Conservation (phyloP, 495 filamentous ascomycete species). For the Aspergillus asperescens region DNA sequence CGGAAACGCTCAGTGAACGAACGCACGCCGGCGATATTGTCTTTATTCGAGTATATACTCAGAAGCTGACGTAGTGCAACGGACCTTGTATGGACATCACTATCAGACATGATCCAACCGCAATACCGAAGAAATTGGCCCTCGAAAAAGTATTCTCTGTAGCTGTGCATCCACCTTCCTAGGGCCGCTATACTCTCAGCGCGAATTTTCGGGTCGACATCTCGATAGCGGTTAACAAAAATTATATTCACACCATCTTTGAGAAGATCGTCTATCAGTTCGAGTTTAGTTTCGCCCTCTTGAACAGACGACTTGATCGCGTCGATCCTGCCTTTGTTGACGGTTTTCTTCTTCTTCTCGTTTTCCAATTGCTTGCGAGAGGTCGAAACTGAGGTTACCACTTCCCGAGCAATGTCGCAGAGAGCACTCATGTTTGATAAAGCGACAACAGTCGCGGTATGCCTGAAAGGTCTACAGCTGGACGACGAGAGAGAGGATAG, state of each 20-base stretch:
- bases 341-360: constrained; percentile 68
- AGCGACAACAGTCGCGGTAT: constrained; percentile 80
- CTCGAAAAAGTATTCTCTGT: constrained; percentile 83
- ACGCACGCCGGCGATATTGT: constrained; percentile 70
- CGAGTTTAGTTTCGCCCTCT: constrained; percentile 58
- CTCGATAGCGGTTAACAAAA: constrained; percentile 91
- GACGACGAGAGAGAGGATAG: constrained; percentile 80
- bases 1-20: constrained; percentile 89
- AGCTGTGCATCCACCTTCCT: constrained; percentile 76
- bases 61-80: constrained; percentile 79
- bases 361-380: constrained; percentile 74
- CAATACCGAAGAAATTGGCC: constrained; percentile 84
- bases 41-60: constrained; percentile 65
- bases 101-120: constrained; percentile 89
- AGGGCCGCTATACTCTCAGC: constrained; percentile 78
- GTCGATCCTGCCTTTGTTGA: constrained; percentile 68
- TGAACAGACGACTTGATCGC: constrained; percentile 63
- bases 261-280: constrained; percentile 60
- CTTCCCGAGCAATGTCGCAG: constrained; percentile 54
- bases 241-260: constrained; percentile 82
- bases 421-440: constrained; percentile 69
- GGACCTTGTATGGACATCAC: constrained; percentile 57
- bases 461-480: constrained; percentile 76
- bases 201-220: constrained; percentile 82
- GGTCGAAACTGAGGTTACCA: constrained; percentile 64